These are phyloP conservation scores for Nidularia sp. DNA, from an alignment of 768 basidiomycete genomes.

Conservation along the genomic window DNA sequence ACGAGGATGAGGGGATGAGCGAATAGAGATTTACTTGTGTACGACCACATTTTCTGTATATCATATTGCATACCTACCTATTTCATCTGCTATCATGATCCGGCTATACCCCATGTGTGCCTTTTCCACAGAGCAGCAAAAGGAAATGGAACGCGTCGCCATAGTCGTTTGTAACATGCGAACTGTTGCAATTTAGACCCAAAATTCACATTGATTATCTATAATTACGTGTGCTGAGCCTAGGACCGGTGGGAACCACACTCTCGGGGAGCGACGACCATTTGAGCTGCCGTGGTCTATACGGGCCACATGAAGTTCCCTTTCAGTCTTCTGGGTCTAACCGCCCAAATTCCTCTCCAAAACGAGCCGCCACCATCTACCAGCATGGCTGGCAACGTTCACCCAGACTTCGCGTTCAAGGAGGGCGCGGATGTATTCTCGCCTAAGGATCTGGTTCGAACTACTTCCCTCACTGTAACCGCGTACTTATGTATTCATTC, in stretches of 20 bases:
- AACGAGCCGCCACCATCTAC: slow-evolving; percentile 11
- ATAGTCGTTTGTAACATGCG: background rate
- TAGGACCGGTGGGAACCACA: background rate
- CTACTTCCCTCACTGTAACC: background rate
- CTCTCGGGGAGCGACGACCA: background rate
- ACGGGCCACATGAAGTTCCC: slow-evolving; percentile 45
- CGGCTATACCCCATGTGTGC: no score
- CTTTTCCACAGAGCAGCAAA: background rate
- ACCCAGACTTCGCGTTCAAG: slow-evolving; percentile 51
- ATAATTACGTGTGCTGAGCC: background rate
- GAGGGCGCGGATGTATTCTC: slow-evolving; percentile 58
- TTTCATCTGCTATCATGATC: background rate
- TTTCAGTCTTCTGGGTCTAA: slow-evolving; percentile 49
- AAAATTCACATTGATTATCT: background rate
- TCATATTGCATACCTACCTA: slow-evolving; percentile 1
- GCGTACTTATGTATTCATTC: background rate
- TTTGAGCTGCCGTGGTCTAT: background rate
- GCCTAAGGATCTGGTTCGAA: slow-evolving; percentile 57
- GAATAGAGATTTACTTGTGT: slow-evolving; percentile 30
- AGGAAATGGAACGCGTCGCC: background rate
- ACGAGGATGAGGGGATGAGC: slow-evolving; percentile 41
- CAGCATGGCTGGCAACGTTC: slow-evolving; percentile 10
- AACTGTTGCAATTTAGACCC: background rate
- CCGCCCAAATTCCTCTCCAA: slow-evolving; percentile 49
- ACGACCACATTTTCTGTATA: slow-evolving; percentile 15